Conservation (phyloP, 2,329 filamentous ascomycete genomes). For the Zarea fungicola region DNA sequence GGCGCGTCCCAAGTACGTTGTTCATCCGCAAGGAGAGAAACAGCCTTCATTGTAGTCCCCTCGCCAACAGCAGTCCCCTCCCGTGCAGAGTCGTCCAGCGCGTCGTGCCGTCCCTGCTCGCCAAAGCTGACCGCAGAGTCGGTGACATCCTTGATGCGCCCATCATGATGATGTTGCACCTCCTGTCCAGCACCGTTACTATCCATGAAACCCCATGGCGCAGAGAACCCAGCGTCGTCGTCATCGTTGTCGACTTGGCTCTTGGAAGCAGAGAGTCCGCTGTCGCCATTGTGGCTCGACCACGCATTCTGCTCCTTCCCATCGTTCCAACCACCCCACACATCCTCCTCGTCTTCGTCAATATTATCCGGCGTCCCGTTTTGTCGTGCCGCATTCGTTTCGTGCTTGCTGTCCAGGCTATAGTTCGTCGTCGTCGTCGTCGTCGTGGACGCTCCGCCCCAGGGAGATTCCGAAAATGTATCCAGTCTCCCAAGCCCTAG, state of each 20-base stretch:
- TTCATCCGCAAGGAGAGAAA: not conserved
- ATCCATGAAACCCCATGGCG: not conserved
- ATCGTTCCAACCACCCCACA: conserved; percentile 34
- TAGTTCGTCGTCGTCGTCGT: not conserved
- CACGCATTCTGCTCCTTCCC: conserved; percentile 8
- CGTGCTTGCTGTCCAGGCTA: not conserved
- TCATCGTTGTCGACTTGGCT: not conserved
- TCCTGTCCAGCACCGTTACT: too few relatives aligned
- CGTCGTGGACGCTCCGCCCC: not conserved
- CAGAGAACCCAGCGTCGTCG: not conserved
- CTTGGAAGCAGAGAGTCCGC: not conserved
- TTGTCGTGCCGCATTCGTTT: not conserved
- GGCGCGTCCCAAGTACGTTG: conserved; percentile 2
- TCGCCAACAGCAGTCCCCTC: not conserved
- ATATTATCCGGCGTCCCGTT: too few relatives aligned
- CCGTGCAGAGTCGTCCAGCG: not conserved
- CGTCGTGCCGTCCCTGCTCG: conserved; percentile 13
- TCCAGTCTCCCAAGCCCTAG: not conserved
- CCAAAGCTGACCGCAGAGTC: conserved; percentile 28
- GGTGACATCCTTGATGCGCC: not conserved
- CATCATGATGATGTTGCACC: not conserved
- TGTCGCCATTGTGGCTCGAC: not conserved
- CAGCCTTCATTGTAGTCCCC: not conserved
- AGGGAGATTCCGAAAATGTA: not conserved
- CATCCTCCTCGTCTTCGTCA: conserved; percentile 23